Evolutionary conservation across 768 basidiomycete species (phyloP), one percentile per base, ranked within the genome.

Genomic region (Phylloporus sp.): DNA sequence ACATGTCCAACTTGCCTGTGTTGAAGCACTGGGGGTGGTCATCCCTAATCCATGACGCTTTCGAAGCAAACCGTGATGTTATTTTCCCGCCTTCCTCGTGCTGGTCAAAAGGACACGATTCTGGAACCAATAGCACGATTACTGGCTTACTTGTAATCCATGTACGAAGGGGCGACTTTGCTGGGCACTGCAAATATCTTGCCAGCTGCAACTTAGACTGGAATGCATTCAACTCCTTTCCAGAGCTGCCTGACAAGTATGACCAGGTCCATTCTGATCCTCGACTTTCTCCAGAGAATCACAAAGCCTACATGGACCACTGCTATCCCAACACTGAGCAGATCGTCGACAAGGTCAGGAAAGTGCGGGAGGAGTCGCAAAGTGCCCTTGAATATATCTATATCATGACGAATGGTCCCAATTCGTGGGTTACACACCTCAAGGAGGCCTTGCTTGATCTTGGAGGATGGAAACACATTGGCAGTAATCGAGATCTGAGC

Each of bases 111-210:
- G 50, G 48, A 15, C 27, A 36, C 41, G 13, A 42, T 45, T 36
- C 49, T 18, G 51, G 54, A 26, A 9, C 16, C 3, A n/a, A 49
- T 35, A 51, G 61, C 13, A 50, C 52, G 15, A 23, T 65, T 22
- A 49, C 65, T 8, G 74, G 77, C 20, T 62, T 79, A 0, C 66
- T 81, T 16, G 76, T 68, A 15, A 59, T 80, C 11, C 80, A 81
- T 56, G 65, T 81, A 38, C 76, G 79, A 6, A 70, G 78, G 26
- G 79, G 79, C 6, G 79, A 80, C 63, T 80, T 70, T 53, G 28
- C 63, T 22, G 48, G 54, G 0, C 79, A 80, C 63, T 81, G 80
- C 61, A 45, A 50, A 10, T 53, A 59, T 45, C 69, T 81, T 32
- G 70, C 70, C 4, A 57, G 56, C 28, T 60, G 59, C 54, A 60